phyloP scores from a whole-genome alignment of 169 alveolate species.

The Plasmodium yoelii region DNA sequence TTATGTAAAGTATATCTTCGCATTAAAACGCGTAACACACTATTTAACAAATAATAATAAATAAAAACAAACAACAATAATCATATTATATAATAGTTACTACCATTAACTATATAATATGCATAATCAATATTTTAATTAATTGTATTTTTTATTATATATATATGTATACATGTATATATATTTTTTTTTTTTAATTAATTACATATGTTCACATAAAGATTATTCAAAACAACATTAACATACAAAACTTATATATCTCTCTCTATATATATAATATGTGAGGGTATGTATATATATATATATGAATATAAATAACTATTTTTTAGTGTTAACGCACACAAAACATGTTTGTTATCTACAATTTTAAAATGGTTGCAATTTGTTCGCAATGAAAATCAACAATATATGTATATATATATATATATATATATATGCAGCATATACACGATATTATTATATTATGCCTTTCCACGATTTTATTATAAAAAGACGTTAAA shows the following conservation, averaged over 20 bases:
- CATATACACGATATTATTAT: not conserved
- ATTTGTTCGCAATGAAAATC: conserved; percentile 2
- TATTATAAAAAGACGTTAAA: no score
- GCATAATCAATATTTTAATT: not conserved
- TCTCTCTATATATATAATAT: not conserved
- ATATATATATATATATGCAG: not conserved
- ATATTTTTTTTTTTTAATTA: no score
- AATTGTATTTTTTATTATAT: not conserved
- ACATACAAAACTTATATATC: not conserved
- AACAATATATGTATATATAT: not conserved
- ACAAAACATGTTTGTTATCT: not conserved
- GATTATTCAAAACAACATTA: not conserved
- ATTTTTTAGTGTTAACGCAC: not conserved
- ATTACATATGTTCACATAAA: not conserved
- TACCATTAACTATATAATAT: conserved; percentile 1
- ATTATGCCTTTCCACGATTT: not conserved
- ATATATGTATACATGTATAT: no score
- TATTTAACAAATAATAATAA: no score
- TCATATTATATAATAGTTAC: not conserved
- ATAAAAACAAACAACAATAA: conserved; percentile 2
- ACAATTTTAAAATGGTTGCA: conserved; percentile 2
- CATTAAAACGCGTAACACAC: no score
- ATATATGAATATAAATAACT: not conserved
- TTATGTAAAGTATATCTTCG: no score
- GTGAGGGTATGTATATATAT: not conserved